Evolutionary conservation across 805 yeast species (phyloP), one percentile per base, ranked within the genome.

Genomic region (Saccharomycopsis amapae): DNA sequence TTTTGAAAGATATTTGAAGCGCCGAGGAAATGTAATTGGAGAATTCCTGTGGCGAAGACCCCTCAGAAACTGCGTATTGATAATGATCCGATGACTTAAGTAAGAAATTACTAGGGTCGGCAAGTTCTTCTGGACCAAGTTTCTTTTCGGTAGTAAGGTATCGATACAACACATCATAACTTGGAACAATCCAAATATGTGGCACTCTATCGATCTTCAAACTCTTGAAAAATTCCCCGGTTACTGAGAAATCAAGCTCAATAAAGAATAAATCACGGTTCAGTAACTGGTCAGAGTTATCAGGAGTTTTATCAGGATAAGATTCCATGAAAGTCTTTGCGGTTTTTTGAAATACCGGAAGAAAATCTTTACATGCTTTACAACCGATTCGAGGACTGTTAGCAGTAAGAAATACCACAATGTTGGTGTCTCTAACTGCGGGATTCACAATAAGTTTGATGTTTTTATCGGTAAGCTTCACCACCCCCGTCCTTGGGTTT

Each of bases 141-240:
- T 19, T 38, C 35, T 36, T 19, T 17, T 20, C 25, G 13, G 12
- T 12, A 7, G 19, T 13, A 12, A 43, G 36, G 25, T 32, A 22
- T 7, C 23, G 19, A 13, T 30, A 30, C 6, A 30, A 33, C n/a
- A 15, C 22, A 17, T 38, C 46, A 20, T 50, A 47, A 19, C 33
- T 82, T 3, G 88, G 87, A 45, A 75, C 70, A 2, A 82, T 64
- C 78, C 87, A 76, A n/a, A 81, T 53, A 49, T 76, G 79, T 1
- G 94, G 93, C 2, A 81, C 76, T 2, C 75, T 64, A 2, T 61
- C 61, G 46, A 83, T 56, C 2, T 63, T 59, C 43, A 79, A 54
- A 7, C 62, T 59, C 22, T 62, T 57, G 49, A 75, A 72, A 20
- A 72, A 55, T 3, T 59, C 55, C 9, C 62, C 49, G 53, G 79